A percentile compares a stretch with the other conserved stretches of the same genome.
These are phyloP conservation scores for Sarcodon sp. DNA, from an alignment of 768 basidiomycete species.

Conservation along the genomic window DNA sequence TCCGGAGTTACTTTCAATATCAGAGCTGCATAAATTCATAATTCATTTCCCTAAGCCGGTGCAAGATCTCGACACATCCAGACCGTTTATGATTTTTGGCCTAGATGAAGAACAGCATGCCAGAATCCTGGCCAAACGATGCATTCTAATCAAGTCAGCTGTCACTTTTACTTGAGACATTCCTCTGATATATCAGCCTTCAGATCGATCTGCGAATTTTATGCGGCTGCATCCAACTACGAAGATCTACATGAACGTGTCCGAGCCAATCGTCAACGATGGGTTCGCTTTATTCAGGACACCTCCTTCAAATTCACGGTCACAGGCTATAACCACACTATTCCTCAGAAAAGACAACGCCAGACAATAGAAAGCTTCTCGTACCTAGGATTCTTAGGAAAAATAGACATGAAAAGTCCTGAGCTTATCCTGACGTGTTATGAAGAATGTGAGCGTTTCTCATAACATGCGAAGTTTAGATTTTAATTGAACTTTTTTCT, in stretches of 20 bases:
- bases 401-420: constrained; percentile 71
- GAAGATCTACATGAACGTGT: constrained; percentile 53
- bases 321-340: constrained; percentile 60
- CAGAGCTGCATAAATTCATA: constrained; percentile 59
- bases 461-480: not conserved
- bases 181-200: not conserved
- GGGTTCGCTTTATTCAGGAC: constrained; percentile 46
- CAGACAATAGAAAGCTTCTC: constrained; percentile 66
- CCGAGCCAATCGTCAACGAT: constrained; percentile 27
- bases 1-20: constrained; percentile 69
- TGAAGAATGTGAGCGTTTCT: constrained; percentile 66
- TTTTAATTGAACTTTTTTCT: too few species aligned
- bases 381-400: constrained; percentile 76
- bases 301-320: constrained; percentile 78
- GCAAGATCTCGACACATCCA: constrained; percentile 35
- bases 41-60: constrained; percentile 32
- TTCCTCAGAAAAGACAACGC: constrained; percentile 52
- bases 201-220: constrained; percentile 72
- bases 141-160: constrained; percentile 73
- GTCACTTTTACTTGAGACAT: not conserved
- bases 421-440: constrained; percentile 62
- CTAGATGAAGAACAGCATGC: constrained; percentile 68
- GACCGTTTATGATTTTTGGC: constrained; percentile 66
- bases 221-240: constrained; percentile 59
- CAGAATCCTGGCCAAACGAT: constrained; percentile 55